These are phyloP conservation scores for Breviolum minutum DNA, from an alignment of 73 alveolate genomes.

Conservation along the genomic window DNA sequence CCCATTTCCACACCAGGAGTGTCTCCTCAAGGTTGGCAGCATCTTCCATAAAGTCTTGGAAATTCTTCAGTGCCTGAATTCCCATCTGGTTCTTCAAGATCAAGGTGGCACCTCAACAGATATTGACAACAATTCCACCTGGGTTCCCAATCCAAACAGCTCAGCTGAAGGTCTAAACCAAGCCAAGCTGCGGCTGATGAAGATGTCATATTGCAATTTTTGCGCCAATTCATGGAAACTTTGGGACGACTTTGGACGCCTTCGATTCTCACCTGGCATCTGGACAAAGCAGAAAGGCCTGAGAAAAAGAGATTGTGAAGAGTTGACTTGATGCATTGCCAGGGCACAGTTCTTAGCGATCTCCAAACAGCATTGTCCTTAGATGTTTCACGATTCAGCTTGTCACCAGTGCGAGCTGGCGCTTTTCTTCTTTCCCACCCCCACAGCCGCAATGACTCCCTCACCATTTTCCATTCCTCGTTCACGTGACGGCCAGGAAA, in stretches of 20 bases:
- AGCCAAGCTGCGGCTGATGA: background rate
- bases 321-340: background rate
- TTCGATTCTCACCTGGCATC: constrained; percentile 40
- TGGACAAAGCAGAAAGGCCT: background rate
- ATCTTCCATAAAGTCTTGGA: background rate
- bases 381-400: background rate
- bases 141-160: background rate
- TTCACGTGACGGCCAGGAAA: background rate
- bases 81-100: background rate
- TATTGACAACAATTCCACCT: too few species aligned
- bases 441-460: background rate
- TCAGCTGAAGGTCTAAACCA: background rate
- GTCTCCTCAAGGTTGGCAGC: background rate
- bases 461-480: background rate
- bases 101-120: background rate
- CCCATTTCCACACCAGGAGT: too few species aligned
- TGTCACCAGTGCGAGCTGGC: background rate
- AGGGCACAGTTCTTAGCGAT: constrained; percentile 56
- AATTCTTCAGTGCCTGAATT: background rate
- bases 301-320: background rate
- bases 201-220: constrained; percentile 16
- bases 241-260: constrained; percentile 83
- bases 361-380: constrained; percentile 64
- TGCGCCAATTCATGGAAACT: constrained; percentile 61
- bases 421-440: background rate